phyloP scores from a whole-genome alignment of 2,329 filamentous ascomycete species.

The Aspergillus arachidicola region DNA sequence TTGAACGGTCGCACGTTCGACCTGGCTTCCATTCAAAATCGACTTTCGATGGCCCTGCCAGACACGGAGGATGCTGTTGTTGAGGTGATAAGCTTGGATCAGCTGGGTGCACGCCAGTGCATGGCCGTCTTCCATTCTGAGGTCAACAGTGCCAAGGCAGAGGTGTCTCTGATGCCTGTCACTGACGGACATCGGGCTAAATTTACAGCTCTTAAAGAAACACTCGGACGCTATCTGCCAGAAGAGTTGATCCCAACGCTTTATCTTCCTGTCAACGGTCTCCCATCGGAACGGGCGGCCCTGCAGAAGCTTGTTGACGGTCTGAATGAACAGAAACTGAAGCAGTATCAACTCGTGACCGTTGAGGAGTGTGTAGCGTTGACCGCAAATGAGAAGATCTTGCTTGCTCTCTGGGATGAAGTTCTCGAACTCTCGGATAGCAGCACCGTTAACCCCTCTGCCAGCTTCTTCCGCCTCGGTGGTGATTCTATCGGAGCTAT shows the following conservation, averaged over 20 bases:
- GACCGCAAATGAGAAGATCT: not conserved
- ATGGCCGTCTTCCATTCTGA: not conserved
- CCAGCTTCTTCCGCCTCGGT: conserved; percentile 34
- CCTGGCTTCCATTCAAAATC: not conserved
- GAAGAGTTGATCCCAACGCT: not conserved
- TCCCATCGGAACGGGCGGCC: not conserved
- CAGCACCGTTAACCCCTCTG: conserved; percentile 21
- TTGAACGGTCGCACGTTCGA: not conserved
- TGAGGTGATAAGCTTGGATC: not conserved
- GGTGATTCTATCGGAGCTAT: conserved; percentile 35
- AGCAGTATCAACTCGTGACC: not conserved
- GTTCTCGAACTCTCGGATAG: conserved; percentile 23
- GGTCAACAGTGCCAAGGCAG: not conserved
- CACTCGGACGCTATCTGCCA: not conserved
- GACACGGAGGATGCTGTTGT: not conserved
- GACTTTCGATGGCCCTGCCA: not conserved
- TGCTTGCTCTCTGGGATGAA: conserved; percentile 9
- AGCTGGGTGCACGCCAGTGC: not conserved
- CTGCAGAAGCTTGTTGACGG: not conserved
- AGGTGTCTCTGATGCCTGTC: not conserved
- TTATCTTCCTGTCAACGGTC: not conserved
- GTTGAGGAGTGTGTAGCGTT: not conserved
- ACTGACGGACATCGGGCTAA: not conserved
- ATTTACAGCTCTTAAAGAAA: not conserved
- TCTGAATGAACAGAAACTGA: not conserved